Percentiles rank a stretch among this genome's conserved stretches.
These are phyloP conservation scores for Lodderomyces elongisporus DNA, from an alignment of 1,139 yeast genomes.

Conservation along the genomic window DNA sequence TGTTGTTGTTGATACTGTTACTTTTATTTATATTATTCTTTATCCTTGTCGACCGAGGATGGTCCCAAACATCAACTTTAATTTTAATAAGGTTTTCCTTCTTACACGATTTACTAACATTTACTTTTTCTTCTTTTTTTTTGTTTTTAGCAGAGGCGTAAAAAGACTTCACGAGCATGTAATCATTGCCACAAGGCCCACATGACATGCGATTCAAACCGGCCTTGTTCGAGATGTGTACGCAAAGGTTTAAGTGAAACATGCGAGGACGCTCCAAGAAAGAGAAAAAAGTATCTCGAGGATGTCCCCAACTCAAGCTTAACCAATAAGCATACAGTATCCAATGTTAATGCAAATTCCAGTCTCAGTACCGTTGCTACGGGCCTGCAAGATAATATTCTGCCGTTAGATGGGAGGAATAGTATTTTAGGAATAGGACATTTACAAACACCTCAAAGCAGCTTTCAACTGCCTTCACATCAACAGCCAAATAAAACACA, in stretches of 20 bases:
- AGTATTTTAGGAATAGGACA: not conserved
- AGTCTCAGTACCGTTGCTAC: not conserved
- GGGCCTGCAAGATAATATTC: not conserved
- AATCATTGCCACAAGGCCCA: conserved; percentile 83
- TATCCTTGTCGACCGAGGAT: too few relatives aligned
- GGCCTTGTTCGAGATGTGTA: conserved; percentile 84
- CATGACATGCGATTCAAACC: conserved; percentile 71
- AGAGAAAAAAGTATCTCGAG: conserved; percentile 71
- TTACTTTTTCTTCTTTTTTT: conserved; percentile 1
- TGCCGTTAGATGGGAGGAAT: not conserved
- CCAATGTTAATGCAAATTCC: not conserved
- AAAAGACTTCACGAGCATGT: conserved; percentile 78
- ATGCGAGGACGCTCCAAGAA: conserved; percentile 88
- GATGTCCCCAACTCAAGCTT: conserved; percentile 40
- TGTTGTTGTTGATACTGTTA: too few relatives aligned
- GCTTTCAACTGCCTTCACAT: too few relatives aligned
- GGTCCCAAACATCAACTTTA: too few relatives aligned
- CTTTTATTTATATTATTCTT: too few relatives aligned
- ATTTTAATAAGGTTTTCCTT: too few relatives aligned
- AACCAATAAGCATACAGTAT: conserved; percentile 3
- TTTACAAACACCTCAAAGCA: not conserved
- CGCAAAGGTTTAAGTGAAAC: conserved; percentile 62
- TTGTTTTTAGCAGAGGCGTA: conserved; percentile 27
- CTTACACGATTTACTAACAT: too few relatives aligned
- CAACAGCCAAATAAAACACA: not conserved